Conservation (phyloP, 495 filamentous ascomycete genomes). For the Podospora comata region DNA sequence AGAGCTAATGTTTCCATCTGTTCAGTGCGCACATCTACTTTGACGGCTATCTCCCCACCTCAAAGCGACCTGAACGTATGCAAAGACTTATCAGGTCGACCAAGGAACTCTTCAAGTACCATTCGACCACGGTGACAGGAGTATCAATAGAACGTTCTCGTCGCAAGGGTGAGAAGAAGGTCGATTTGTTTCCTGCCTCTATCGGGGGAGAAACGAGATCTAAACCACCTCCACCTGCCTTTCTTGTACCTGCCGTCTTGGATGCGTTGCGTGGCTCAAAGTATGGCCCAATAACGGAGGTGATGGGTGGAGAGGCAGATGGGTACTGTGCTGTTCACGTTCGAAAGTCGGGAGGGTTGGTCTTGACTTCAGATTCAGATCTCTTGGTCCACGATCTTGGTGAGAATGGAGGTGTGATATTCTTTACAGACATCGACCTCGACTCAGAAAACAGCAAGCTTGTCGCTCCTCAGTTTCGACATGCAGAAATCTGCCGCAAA, state of each 20-base stretch:
- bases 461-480: constrained; percentile 39
- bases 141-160: constrained; percentile 17
- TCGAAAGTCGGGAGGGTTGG: constrained; percentile 46
- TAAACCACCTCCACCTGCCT: constrained; percentile 54
- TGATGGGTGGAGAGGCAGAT: constrained; percentile 72
- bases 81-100: constrained; percentile 27
- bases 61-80: constrained; percentile 32
- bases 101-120: constrained; percentile 26
- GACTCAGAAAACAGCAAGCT: constrained; percentile 23
- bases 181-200: constrained; percentile 23
- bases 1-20: constrained; percentile 16
- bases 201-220: constrained; percentile 20
- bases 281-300: constrained; percentile 50
- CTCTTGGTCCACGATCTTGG: constrained; percentile 68
- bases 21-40: constrained; percentile 64
- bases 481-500: constrained; percentile 35
- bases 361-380: constrained; percentile 72
- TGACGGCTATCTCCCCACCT: constrained; percentile 66
- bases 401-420: constrained; percentile 51
- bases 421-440: constrained; percentile 52
- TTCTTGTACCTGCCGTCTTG: constrained; percentile 65
- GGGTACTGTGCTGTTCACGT: constrained; percentile 58
- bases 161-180: background rate
- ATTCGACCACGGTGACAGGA: constrained; percentile 16
- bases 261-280: constrained; percentile 51